Base-by-base conservation (phyloP, 2,329 filamentous ascomycete genomes). In the Fusarium agapanthi region DNA sequence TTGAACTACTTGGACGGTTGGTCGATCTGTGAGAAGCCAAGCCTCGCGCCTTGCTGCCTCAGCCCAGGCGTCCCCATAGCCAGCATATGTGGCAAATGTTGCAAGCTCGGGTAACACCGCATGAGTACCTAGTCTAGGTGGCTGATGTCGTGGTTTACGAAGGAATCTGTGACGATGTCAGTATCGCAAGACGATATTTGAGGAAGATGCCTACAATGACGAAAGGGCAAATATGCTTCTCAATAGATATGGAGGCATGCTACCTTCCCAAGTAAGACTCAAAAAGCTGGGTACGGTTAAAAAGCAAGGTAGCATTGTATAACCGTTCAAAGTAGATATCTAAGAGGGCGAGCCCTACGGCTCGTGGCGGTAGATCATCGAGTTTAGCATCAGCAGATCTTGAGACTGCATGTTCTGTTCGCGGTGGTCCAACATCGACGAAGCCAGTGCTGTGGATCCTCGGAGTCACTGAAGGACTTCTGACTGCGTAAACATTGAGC, bases 351-450 rank as follows among this genome's bases (percentile, higher is more conserved):
- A 56, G 53, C 11, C 53, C 38, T 6, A 56, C 26, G 4, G 53
- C 53, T 24, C 38, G 38, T 26, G 38, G 53, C 26, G 38, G 53
- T 10, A 44, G 30, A 13, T 56, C 38, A 12, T 34, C 28, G 7
- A 34, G 2, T 1, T 16, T 9, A 2, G n/a, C 9, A 10, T 2
- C 18, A 2, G 18, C 7, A 26, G 14, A 53, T 12, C 9, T 1
- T 16, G 18, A 12, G 7, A 22, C 34, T 37, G 5, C 18, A 22
- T 22, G 13, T 16, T 37, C 48, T 53, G 3, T 28, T 15, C 10
- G 10, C 1, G 13, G 18, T 53, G 9, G 24, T 3, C 24, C 18
- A 22, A 12, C 0, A 0, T 22, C 10, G 26, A 37, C 10, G 7
- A 22, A 10, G 5, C 13, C 18, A 22, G 13, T 3, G 9, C 32